Percentiles rank a stretch among this genome's conserved stretches.
These are phyloP conservation scores for Coemansia sp. DNA, from an alignment of 192 early-diverging fungal genomes.

Conservation along the genomic window DNA sequence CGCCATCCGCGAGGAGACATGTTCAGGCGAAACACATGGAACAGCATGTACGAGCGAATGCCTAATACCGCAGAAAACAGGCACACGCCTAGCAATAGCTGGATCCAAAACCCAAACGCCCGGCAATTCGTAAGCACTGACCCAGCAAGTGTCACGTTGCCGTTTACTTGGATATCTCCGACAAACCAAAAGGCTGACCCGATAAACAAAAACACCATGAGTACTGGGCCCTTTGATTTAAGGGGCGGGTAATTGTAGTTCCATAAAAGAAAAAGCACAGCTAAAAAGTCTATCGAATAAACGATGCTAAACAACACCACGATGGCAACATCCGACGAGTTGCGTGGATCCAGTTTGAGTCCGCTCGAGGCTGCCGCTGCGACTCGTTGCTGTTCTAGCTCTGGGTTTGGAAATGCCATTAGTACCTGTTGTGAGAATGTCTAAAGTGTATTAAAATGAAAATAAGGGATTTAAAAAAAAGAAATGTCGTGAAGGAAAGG, in stretches of 20 bases:
- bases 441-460: background rate
- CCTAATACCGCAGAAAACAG: conserved; percentile 18
- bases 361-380: conserved; percentile 11
- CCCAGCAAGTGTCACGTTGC: conserved; percentile 18
- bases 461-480: background rate
- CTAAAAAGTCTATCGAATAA: conserved; percentile 25
- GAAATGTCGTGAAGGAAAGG: no score
- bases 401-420: conserved; percentile 20
- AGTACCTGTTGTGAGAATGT: background rate
- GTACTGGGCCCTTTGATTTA: conserved; percentile 25
- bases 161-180: conserved; percentile 37
- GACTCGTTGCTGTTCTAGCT: conserved; percentile 25
- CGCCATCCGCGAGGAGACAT: conserved; percentile 13
- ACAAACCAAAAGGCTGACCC: conserved; percentile 32
- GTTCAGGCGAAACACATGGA: conserved; percentile 27
- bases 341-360: conserved; percentile 18
- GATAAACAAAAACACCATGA: conserved; percentile 25
- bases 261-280: conserved; percentile 20
- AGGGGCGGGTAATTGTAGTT: conserved; percentile 46
- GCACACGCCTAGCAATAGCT: conserved; percentile 32
- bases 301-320: conserved; percentile 7
- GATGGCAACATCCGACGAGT: conserved; percentile 9
- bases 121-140: conserved; percentile 21
- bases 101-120: conserved; percentile 35
- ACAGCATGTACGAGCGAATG: conserved; percentile 23